Evolutionary conservation across 768 basidiomycete species (phyloP).

Genomic region (Cystobasidium onofrii): DNA sequence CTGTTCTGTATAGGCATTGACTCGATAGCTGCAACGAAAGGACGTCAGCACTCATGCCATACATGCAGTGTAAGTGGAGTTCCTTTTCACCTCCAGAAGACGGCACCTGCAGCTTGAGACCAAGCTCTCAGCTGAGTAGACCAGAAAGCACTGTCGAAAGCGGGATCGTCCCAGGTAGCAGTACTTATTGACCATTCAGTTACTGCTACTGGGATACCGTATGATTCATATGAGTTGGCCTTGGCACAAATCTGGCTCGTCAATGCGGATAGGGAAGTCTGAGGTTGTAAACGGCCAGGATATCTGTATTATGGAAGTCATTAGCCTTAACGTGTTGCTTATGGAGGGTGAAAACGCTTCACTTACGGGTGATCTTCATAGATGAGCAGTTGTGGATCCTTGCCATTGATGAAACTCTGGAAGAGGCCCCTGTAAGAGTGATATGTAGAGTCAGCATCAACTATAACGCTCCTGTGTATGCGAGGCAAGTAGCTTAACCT

Average conservation of each 20-base stretch:
- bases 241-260: conserved; percentile 39
- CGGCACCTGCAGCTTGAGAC: conserved; percentile 37
- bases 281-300: conserved; percentile 2
- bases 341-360: too few relatives aligned
- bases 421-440: conserved; percentile 13
- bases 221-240: conserved; percentile 33
- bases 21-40: neutral
- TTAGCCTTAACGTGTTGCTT: too few relatives aligned
- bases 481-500: neutral
- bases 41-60: too few relatives aligned
- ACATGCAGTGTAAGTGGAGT: too few relatives aligned
- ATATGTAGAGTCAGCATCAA: too few relatives aligned
- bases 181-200: conserved; percentile 34
- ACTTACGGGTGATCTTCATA: conserved; percentile 35
- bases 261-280: conserved; percentile 22
- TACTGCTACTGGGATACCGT: conserved; percentile 35
- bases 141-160: conserved; percentile 41
- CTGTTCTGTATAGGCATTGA: conserved; percentile 1
- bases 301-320: neutral
- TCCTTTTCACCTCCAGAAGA: conserved; percentile 33
- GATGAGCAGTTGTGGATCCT: conserved; percentile 34
- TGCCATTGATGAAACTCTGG: conserved; percentile 35
- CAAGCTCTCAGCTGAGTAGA: conserved; percentile 39
- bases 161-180: conserved; percentile 35
- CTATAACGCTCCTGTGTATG: neutral